phyloP scores from a whole-genome alignment of 2,329 filamentous ascomycete genomes.

The Trichoderma semiorbis region DNA sequence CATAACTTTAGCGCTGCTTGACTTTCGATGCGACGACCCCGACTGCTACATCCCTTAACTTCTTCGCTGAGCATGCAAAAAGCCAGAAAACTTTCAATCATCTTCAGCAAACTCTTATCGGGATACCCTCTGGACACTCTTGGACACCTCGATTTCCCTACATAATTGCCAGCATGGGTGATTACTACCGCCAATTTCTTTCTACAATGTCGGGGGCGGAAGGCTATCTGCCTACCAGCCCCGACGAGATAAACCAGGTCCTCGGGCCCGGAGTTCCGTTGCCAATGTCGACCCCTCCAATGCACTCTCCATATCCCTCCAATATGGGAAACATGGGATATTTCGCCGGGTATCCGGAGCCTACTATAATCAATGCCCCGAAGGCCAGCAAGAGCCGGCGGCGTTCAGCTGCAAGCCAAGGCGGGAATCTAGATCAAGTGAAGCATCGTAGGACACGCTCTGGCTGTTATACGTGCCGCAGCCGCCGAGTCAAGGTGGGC shows the following conservation, averaged over 20 bases:
- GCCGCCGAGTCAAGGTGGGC: slow-evolving; percentile 74
- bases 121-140: background rate
- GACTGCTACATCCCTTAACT: background rate
- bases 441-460: slow-evolving; percentile 93
- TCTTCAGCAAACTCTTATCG: background rate
- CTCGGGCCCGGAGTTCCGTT: slow-evolving; percentile 33
- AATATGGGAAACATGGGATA: slow-evolving; percentile 39
- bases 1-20: background rate
- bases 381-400: slow-evolving; percentile 50
- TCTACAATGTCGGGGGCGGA: slow-evolving; percentile 49
- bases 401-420: slow-evolving; percentile 43
- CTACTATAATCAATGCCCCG: slow-evolving; percentile 45
- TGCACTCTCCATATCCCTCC: slow-evolving; percentile 42
- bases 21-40: slow-evolving; percentile 14
- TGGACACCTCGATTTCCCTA: slow-evolving; percentile 12
- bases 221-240: slow-evolving; percentile 36
- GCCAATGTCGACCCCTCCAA: slow-evolving; percentile 29
- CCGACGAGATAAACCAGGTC: slow-evolving; percentile 40
- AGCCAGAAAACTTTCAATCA: background rate
- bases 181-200: slow-evolving; percentile 55
- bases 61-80: slow-evolving; percentile 15
- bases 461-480: slow-evolving; percentile 88
- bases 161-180: slow-evolving; percentile 42
- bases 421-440: slow-evolving; percentile 60
- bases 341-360: slow-evolving; percentile 49